Evolutionary conservation across 2,329 filamentous ascomycete species (phyloP).

Genomic region (Colletotrichum gigasporum): DNA sequence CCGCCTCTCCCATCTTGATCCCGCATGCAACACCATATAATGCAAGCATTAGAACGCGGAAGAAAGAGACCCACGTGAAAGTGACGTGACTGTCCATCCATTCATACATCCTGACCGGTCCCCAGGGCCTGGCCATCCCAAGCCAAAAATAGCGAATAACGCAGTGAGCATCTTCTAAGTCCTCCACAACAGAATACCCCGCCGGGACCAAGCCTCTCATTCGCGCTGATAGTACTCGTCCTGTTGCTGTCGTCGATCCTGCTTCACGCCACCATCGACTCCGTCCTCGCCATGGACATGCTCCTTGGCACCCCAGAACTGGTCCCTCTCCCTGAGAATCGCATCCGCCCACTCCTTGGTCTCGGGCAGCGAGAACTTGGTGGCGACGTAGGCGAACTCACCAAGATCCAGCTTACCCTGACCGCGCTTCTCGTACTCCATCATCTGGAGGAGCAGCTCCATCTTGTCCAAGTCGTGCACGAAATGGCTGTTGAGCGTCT

Average conservation of each 20-base stretch:
- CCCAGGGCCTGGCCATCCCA: too few relatives aligned
- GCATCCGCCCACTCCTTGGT: conserved; percentile 82
- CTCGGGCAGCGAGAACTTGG: conserved; percentile 78
- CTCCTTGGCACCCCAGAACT: conserved; percentile 70
- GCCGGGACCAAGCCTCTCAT: too few relatives aligned
- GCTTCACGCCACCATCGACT: conserved; percentile 45
- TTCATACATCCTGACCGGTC: too few relatives aligned
- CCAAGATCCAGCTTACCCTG: conserved; percentile 76
- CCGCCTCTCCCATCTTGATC: too few relatives aligned
- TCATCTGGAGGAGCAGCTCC: conserved; percentile 92
- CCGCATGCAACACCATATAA: too few relatives aligned
- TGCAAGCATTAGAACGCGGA: too few relatives aligned
- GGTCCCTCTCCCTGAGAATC: conserved; percentile 78
- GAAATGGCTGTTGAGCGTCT: conserved; percentile 85
- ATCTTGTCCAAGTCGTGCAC: conserved; percentile 99
- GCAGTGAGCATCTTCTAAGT: too few relatives aligned
- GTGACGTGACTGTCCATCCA: too few relatives aligned
- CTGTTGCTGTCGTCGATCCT: conserved; percentile 50
- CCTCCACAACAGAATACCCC: too few relatives aligned
- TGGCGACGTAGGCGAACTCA: conserved; percentile 86
- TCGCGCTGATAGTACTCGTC: conserved; percentile 58
- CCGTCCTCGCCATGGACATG: conserved; percentile 59
- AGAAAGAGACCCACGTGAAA: too few relatives aligned
- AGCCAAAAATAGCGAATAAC: not conserved
- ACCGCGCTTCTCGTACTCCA: conserved; percentile 87